A percentile compares a stretch with the other conserved stretches of the same genome.
phyloP scores from a whole-genome alignment of 1,284 basidiomycete species.

The Ustilago shanxiensis region DNA sequence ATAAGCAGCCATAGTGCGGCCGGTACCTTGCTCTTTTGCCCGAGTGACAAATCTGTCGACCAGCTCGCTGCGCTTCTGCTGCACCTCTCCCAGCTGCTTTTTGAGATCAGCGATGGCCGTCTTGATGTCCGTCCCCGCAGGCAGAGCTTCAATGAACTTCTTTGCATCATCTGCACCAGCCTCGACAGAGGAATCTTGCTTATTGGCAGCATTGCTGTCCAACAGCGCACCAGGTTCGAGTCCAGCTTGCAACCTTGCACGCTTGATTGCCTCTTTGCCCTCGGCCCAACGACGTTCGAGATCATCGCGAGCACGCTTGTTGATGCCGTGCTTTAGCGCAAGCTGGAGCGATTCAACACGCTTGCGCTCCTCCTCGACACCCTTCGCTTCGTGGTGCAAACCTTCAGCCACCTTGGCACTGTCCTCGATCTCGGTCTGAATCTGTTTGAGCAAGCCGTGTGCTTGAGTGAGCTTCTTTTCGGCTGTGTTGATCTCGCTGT shows the following conservation, averaged over 20 bases:
- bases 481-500: constrained; percentile 90
- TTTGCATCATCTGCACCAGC: constrained; percentile 8
- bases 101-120: constrained; percentile 49
- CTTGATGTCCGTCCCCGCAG: constrained; percentile 34
- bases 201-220: constrained; percentile 28
- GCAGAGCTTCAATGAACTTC: constrained; percentile 26
- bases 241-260: constrained; percentile 47
- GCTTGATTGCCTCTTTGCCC: constrained; percentile 51
- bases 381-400: constrained; percentile 76
- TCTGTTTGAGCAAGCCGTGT: constrained; percentile 85
- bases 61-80: constrained; percentile 39
- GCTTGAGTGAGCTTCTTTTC: constrained; percentile 93
- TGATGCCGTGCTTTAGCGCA: constrained; percentile 81
- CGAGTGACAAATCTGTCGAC: constrained; percentile 49
- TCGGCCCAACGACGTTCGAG: constrained; percentile 57
- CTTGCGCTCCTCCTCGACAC: constrained; percentile 78
- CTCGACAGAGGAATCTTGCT: constrained; percentile 3
- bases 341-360: constrained; percentile 78
- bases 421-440: constrained; percentile 92
- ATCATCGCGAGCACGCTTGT: constrained; percentile 77
- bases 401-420: constrained; percentile 81
- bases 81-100: constrained; percentile 48
- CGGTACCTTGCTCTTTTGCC: constrained; percentile 63
- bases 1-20: constrained; percentile 65
- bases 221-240: constrained; percentile 41